Conservation (phyloP, 371 early-diverging fungal genomes). For the Zopfochytrium polystomum region DNA sequence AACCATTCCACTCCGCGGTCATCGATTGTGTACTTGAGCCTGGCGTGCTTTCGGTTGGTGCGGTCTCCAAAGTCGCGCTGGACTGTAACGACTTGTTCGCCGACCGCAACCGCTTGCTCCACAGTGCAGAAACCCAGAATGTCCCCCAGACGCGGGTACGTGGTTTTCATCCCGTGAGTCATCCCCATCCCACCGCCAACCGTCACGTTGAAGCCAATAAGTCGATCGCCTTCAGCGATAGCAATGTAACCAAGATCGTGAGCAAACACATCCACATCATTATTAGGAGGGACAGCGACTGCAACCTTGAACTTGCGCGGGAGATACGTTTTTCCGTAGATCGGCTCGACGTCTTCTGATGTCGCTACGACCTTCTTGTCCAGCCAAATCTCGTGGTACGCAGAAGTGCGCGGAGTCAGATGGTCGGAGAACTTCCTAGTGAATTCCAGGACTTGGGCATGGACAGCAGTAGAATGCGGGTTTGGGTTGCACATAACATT, state of each 20-base stretch:
- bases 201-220: constrained; percentile 87
- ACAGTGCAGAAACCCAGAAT: constrained; percentile 75
- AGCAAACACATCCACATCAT: constrained; percentile 93
- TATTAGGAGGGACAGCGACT: constrained; percentile 90
- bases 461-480: constrained; percentile 73
- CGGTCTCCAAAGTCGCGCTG: constrained; percentile 94
- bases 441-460: constrained; percentile 73
- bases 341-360: constrained; percentile 75
- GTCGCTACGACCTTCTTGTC: constrained; percentile 83
- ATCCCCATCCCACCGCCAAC: constrained; percentile 97
- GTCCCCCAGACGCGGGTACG: constrained; percentile 82
- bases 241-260: constrained; percentile 92
- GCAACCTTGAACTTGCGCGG: constrained; percentile 95
- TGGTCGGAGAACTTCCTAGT: constrained; percentile 66
- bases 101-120: constrained; percentile 72
- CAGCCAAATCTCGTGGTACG: constrained; percentile 95
- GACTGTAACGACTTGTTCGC: constrained; percentile 83
- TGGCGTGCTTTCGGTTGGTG: constrained; percentile 94
- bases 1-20: constrained; percentile 89
- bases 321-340: constrained; percentile 87
- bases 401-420: constrained; percentile 78
- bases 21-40: constrained; percentile 94
- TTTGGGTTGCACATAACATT: constrained; percentile 90
- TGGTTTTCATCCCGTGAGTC: constrained; percentile 95
- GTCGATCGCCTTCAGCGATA: constrained; percentile 68